These are phyloP conservation scores for Lentinula lateritia DNA, from an alignment of 768 basidiomycete species.

Conservation along the genomic window DNA sequence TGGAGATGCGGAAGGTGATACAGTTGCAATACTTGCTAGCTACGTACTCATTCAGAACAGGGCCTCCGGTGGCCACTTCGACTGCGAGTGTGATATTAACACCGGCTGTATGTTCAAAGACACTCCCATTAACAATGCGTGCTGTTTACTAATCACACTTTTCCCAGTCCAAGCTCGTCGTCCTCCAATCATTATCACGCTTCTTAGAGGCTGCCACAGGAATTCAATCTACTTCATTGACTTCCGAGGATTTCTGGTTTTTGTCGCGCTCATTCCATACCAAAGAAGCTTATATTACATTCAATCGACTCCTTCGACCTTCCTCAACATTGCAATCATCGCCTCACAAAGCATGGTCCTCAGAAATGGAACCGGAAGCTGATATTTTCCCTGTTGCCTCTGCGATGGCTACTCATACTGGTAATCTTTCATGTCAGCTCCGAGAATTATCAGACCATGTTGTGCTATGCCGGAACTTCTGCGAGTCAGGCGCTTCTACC, in stretches of 20 bases:
- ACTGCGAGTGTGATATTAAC: constrained; percentile 64
- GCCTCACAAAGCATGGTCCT: neutral
- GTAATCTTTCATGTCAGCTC: neutral
- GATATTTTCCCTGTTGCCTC: neutral
- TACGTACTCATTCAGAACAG: constrained; percentile 16
- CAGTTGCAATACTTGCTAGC: neutral
- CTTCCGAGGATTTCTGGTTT: constrained; percentile 46
- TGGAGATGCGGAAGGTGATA: constrained; percentile 49
- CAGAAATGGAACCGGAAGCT: neutral
- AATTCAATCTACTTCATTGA: constrained; percentile 12
- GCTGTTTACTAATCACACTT: constrained; percentile 6
- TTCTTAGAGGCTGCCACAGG: constrained; percentile 50
- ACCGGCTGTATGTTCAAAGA: constrained; percentile 40
- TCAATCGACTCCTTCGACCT: constrained; percentile 41
- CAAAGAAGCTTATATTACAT: constrained; percentile 43
- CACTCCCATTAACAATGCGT: neutral
- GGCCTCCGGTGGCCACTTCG: constrained; percentile 44
- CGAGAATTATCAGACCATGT: neutral
- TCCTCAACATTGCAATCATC: constrained; percentile 1
- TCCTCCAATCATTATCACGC: constrained; percentile 62
- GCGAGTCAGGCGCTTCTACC: neutral
- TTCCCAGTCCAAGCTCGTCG: constrained; percentile 69
- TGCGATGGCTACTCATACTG: neutral
- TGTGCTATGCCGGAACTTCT: neutral
- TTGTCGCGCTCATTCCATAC: constrained; percentile 54